These are phyloP conservation scores for Acanthamoeba castellanii DNA, from an alignment of 208 protist species.

Conservation along the genomic window DNA sequence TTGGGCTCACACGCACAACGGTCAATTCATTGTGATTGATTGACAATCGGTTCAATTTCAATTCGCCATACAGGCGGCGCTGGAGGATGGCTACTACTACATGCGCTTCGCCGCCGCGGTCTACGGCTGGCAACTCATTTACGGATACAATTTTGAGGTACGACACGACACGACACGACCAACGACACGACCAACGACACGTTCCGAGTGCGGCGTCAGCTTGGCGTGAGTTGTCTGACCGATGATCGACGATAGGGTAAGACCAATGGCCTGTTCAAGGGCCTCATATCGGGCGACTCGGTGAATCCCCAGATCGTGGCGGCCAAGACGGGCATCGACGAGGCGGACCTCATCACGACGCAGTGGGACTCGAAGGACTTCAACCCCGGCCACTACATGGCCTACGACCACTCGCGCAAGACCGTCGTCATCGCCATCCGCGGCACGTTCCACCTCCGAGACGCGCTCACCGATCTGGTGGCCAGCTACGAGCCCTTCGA, in stretches of 20 bases:
- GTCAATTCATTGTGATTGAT: background rate
- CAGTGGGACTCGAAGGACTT: conserved; percentile 66
- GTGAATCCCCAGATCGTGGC: conserved; percentile 68
- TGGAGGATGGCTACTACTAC: conserved; percentile 70
- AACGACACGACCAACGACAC: no score
- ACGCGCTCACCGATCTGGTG: conserved; percentile 61
- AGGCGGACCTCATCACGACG: conserved; percentile 49
- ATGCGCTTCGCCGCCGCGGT: conserved; percentile 67
- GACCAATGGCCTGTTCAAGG: conserved; percentile 50
- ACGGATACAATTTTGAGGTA: conserved; percentile 70
- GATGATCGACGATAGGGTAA: background rate
- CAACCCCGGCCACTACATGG: conserved; percentile 66
- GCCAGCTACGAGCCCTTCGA: conserved; percentile 65
- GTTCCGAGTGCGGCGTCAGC: no score
- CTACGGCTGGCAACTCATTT: conserved; percentile 68
- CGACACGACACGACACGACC: background rate
- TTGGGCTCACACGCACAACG: background rate
- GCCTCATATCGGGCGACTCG: conserved; percentile 34
- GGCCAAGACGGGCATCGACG: conserved; percentile 62
- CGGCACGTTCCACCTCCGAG: conserved; percentile 60
- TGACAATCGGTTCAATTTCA: no score
- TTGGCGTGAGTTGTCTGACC: background rate
- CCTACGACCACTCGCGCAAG: conserved; percentile 50
- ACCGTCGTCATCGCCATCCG: conserved; percentile 59
- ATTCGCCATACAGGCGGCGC: conserved; percentile 34